A percentile compares a stretch with the other conserved stretches of the same genome.
These are phyloP conservation scores for Aspergillus quadricinctus DNA, from an alignment of 2,329 filamentous ascomycete genomes.

Conservation along the genomic window DNA sequence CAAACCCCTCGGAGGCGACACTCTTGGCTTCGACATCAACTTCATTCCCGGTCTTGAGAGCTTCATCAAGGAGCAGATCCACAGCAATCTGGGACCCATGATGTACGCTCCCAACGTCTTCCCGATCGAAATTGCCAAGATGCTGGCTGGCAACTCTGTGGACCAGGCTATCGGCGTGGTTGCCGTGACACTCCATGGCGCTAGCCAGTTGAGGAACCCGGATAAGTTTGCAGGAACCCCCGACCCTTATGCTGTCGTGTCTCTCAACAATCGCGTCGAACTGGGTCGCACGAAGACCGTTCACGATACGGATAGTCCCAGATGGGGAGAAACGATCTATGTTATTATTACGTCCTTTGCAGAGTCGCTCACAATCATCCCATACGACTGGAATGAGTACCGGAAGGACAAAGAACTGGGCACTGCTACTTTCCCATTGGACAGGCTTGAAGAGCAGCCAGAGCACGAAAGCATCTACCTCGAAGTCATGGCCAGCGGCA, in stretches of 20 bases:
- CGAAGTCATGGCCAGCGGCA: conserved; percentile 79
- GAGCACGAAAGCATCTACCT: conserved; percentile 81
- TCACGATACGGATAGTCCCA: conserved; percentile 76
- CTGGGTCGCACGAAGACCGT: conserved; percentile 87
- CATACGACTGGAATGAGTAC: conserved; percentile 93
- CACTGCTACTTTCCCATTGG: conserved; percentile 76
- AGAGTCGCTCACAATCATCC: conserved; percentile 76
- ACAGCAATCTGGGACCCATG: conserved; percentile 89
- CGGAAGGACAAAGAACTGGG: conserved; percentile 96
- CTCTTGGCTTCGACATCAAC: conserved; percentile 96
- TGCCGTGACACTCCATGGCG: conserved; percentile 85
- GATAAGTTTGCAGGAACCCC: conserved; percentile 90
- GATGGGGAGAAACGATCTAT: conserved; percentile 96
- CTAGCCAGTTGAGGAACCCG: conserved; percentile 86
- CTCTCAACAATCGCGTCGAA: conserved; percentile 74
- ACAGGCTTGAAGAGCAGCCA: conserved; percentile 70
- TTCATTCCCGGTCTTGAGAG: conserved; percentile 91
- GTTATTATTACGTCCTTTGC: conserved; percentile 89
- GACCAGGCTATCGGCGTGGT: conserved; percentile 95
- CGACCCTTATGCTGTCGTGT: conserved; percentile 83
- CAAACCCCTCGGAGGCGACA: conserved; percentile 94
- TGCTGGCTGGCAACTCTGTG: conserved; percentile 88
- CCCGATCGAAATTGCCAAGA: conserved; percentile 96
- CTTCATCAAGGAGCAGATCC: conserved; percentile 95
- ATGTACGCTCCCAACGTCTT: conserved; percentile 98